Evolutionary conservation across 2,329 filamentous ascomycete species (phyloP).

Genomic region (Aspergillus viridinutans): DNA sequence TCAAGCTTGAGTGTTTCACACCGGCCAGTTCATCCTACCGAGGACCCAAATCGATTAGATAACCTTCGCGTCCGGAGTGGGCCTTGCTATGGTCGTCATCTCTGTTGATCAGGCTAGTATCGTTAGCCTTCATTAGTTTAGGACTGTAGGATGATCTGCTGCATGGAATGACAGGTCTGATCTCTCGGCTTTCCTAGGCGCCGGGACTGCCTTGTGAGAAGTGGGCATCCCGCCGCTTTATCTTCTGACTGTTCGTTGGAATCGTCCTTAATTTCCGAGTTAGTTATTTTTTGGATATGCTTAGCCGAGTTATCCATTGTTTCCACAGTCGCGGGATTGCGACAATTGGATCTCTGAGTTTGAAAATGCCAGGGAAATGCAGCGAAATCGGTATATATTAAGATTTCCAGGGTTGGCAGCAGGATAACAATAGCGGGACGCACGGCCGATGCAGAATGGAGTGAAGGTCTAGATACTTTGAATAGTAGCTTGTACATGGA

Average conservation of each 20-base stretch:
- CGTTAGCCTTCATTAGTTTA: constrained; percentile 13
- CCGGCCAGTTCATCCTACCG: neutral
- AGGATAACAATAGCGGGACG: constrained; percentile 14
- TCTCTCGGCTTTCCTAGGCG: constrained; percentile 3
- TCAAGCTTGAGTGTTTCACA: too few relatives aligned
- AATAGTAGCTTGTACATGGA: neutral
- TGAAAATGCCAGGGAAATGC: neutral
- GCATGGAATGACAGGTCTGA: constrained; percentile 17
- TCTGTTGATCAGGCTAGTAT: constrained; percentile 12
- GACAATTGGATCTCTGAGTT: neutral
- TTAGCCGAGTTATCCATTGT: neutral
- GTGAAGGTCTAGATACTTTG: neutral
- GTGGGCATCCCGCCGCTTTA: neutral
- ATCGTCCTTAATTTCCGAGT: constrained; percentile 7
- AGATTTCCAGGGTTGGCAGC: constrained; percentile 3
- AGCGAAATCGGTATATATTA: neutral
- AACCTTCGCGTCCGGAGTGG: constrained; percentile 2
- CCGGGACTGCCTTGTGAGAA: neutral
- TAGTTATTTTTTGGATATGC: neutral
- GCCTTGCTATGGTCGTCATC: constrained; percentile 1
- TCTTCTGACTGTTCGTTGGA: constrained; percentile 7
- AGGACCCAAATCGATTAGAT: neutral
- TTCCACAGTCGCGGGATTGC: neutral
- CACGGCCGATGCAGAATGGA: constrained; percentile 15
- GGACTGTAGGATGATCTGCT: constrained; percentile 11